Base-by-base conservation (phyloP, 495 filamentous ascomycete genomes). In the Cercophora newfieldiana region DNA sequence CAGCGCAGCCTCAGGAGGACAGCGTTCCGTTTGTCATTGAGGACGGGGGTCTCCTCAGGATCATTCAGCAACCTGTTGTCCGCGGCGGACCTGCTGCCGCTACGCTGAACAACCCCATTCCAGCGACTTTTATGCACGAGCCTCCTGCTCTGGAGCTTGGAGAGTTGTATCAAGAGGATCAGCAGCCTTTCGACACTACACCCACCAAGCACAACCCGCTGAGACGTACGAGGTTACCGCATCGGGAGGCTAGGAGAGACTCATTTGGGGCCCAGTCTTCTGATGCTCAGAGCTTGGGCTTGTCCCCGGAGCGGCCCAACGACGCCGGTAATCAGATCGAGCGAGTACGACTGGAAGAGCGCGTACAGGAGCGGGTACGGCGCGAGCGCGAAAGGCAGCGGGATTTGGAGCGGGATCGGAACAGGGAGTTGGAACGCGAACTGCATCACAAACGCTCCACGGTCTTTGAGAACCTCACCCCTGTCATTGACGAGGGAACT, bases 1-100 rank as follows among this genome's bases (percentile, higher is more conserved):
- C 21, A 4, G 57, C 61, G 33, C 33, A 8, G 7, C 37, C 44
- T 22, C 63, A 67, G 60, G 63, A 61, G 28, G 71, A 76, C 66
- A 74, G 69, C 51, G 25, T 73, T 21, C 73, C 76, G 4, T 78
- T 77, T 21, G 68, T 75, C 28, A 71, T 75, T 57, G 70, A 62
- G 64, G 73, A 77, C 44, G 67, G 69, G 53, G 76, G 76, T 25
- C 26, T 75, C 26, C 71, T 78, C 54, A 77, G 64, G 55, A 70
- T 78, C 21, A 26, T 75, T 22, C n/a, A 65, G 16, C 51, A 68
- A 1, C 61, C 71, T n/a, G 31, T 30, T 24, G n/a, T 25, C 54
- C 69, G 19, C 14, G 64, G 63, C 44, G 55, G 21, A 7, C 29
- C 59, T 16, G n/a, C 64, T 33, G 63, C 59, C 8, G 47, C 68